Conservation (phyloP, 495 filamentous ascomycete genomes). For the Neurospora sp. region DNA sequence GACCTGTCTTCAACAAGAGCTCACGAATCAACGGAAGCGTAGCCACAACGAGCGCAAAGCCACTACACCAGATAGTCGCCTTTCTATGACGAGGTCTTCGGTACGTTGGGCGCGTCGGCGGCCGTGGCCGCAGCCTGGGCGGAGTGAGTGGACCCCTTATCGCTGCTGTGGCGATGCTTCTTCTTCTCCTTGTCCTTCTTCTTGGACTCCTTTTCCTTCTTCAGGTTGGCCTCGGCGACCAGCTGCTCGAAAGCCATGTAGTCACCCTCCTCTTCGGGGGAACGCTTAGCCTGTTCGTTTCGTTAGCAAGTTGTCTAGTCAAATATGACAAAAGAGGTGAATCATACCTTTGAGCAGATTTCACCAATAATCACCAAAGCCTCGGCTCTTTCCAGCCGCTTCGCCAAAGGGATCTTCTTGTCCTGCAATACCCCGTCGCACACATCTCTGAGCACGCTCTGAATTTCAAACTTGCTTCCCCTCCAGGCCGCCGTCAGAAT, state of each 20-base stretch:
- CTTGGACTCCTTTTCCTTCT: constrained; percentile 74
- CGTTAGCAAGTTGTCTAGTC: constrained; percentile 8
- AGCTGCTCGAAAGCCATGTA: constrained; percentile 99
- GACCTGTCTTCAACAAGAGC: neutral
- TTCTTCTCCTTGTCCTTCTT: constrained; percentile 61
- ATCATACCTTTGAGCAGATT: constrained; percentile 71
- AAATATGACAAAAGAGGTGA: neutral
- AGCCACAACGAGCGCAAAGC: neutral
- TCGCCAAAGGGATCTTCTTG: constrained; percentile 70
- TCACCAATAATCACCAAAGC: constrained; percentile 80
- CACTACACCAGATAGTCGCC: neutral
- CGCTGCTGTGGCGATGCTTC: constrained; percentile 11
- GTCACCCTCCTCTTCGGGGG: constrained; percentile 93
- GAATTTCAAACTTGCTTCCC: constrained; percentile 96
- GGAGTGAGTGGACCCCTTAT: constrained; percentile 6
- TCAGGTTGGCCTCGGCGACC: constrained; percentile 89
- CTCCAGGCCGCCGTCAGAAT: constrained; percentile 97
- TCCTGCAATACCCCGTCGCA: constrained; percentile 60
- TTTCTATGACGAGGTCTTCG: constrained; percentile 10
- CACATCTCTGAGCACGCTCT: constrained; percentile 86
- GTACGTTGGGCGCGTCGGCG: constrained; percentile 38
- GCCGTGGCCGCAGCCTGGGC: constrained; percentile 22
- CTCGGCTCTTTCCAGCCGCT: constrained; percentile 83
- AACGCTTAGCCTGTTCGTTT: constrained; percentile 61
- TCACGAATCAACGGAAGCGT: neutral